phyloP scores from a whole-genome alignment of 768 basidiomycete genomes.

The Sarcodon sp. region DNA sequence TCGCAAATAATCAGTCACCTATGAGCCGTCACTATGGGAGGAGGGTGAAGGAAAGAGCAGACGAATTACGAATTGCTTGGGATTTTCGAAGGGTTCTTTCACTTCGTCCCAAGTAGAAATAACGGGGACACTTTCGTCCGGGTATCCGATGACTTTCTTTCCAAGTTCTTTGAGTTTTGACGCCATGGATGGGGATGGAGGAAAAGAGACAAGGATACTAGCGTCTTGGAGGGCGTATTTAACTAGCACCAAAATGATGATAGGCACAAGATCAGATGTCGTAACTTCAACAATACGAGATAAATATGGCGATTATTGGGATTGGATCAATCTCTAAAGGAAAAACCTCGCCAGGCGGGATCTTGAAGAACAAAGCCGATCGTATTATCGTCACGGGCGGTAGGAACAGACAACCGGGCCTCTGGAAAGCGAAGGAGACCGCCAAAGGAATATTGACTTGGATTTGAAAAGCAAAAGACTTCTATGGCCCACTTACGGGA shows the following conservation, averaged over 20 bases:
- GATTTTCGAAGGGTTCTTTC: constrained; percentile 24
- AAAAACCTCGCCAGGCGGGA: too few relatives aligned
- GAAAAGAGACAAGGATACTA: constrained; percentile 2
- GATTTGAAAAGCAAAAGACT: too few relatives aligned
- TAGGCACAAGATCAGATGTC: background rate
- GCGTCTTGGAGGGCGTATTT: background rate
- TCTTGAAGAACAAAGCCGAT: too few relatives aligned
- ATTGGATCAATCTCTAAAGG: too few relatives aligned
- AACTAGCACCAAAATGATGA: background rate
- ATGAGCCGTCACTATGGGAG: constrained; percentile 4
- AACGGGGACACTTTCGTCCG: constrained; percentile 45
- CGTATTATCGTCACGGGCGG: too few relatives aligned
- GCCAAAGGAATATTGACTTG: too few relatives aligned
- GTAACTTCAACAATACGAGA: constrained; percentile 1
- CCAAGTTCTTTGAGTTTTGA: constrained; percentile 29
- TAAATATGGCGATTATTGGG: background rate
- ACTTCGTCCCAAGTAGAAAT: constrained; percentile 50
- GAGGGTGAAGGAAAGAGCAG: constrained; percentile 1
- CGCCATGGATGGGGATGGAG: constrained; percentile 19
- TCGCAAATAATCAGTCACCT: constrained; percentile 53
- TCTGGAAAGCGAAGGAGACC: too few relatives aligned
- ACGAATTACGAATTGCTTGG: constrained; percentile 19
- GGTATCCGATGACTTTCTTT: constrained; percentile 47
- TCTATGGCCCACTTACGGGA: too few relatives aligned
- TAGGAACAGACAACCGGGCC: too few relatives aligned